phyloP scores from a whole-genome alignment of 768 basidiomycete species.

The Psilocybe sp. region DNA sequence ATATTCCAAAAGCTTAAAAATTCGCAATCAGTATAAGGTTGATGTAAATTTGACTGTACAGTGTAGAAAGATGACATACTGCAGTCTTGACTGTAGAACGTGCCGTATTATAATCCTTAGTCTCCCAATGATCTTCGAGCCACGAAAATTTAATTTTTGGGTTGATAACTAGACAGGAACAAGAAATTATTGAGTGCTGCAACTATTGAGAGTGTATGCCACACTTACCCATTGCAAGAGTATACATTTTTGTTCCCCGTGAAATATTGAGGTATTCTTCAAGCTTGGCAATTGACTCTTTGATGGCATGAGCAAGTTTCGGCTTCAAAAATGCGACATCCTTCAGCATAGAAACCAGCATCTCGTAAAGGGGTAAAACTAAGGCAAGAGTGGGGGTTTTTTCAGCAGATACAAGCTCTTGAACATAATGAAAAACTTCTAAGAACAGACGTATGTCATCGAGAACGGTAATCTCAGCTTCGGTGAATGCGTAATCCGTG shows the following conservation, averaged over 20 bases:
- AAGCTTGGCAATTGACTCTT: neutral
- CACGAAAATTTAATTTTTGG: slow-evolving; percentile 5
- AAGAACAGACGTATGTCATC: slow-evolving; percentile 22
- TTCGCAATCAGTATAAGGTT: neutral
- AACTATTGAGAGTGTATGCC: neutral
- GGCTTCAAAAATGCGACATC: neutral
- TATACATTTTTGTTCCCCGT: slow-evolving; percentile 1
- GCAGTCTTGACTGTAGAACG: too few species aligned
- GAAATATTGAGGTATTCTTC: slow-evolving; percentile 3
- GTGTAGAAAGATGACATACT: too few species aligned
- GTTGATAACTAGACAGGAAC: slow-evolving; percentile 2
- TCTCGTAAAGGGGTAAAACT: slow-evolving; percentile 25
- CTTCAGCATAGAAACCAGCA: slow-evolving; percentile 14
- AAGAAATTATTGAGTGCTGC: neutral
- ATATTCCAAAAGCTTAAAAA: neutral
- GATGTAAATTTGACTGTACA: too few species aligned
- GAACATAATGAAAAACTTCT: slow-evolving; percentile 18
- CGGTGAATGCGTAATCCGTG: slow-evolving; percentile 1
- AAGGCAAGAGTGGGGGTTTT: slow-evolving; percentile 27
- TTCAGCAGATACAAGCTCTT: slow-evolving; percentile 25
- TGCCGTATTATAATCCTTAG: too few species aligned
- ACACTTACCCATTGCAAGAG: slow-evolving; percentile 8
- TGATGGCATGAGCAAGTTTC: slow-evolving; percentile 2
- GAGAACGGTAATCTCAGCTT: slow-evolving; percentile 14
- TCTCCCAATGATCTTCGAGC: neutral